Evolutionary conservation across 169 alveolate genomes (phyloP).

Genomic region (Plasmodium cynomolgi): DNA sequence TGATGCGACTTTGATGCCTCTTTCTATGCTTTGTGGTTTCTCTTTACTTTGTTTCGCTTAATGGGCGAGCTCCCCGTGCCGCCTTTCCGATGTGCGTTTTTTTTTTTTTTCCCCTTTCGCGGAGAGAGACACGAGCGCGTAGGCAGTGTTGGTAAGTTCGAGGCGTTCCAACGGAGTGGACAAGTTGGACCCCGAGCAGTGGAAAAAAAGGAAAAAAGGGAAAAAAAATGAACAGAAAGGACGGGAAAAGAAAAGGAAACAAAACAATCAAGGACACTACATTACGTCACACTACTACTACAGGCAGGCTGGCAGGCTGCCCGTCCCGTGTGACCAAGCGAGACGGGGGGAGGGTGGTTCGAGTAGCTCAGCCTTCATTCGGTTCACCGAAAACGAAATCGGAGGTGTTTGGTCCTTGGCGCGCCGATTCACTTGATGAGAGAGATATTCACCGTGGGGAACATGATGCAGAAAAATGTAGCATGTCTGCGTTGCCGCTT

Average conservation of each 20-base stretch:
- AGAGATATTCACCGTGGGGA: neutral
- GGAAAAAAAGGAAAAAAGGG: neutral
- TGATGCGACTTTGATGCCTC: no score
- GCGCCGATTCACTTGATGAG: neutral
- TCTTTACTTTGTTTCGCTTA: neutral
- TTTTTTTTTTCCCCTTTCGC: neutral
- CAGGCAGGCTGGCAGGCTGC: neutral
- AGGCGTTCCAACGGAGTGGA: neutral
- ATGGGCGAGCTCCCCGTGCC: neutral
- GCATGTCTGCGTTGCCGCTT: neutral
- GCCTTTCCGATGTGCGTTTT: neutral
- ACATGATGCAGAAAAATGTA: neutral
- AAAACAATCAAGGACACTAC: neutral
- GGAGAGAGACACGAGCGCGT: neutral
- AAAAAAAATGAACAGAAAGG: no score
- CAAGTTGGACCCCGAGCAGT: neutral
- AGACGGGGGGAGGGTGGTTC: neutral
- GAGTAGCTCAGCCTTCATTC: neutral
- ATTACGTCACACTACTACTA: neutral
- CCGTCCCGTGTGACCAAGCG: neutral
- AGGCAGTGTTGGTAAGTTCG: neutral
- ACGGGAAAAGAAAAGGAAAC: neutral
- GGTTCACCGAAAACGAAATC: neutral
- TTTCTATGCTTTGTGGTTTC: neutral
- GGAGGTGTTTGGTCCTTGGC: neutral